These are phyloP conservation scores for Stephania cephalantha DNA, from an alignment of 164 flowering plant species.

Conservation along the genomic window DNA sequence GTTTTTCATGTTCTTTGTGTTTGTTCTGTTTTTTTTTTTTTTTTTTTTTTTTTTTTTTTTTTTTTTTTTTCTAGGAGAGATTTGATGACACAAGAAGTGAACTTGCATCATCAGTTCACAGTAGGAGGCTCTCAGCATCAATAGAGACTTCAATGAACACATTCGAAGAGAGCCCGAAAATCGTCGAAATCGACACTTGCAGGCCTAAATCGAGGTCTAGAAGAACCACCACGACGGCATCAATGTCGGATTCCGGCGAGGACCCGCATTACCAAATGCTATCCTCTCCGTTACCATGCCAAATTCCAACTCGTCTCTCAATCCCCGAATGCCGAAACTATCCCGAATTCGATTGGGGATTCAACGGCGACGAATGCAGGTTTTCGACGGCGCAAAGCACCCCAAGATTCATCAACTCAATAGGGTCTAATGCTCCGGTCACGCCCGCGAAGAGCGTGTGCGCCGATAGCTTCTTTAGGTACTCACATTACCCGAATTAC, in stretches of 20 bases:
- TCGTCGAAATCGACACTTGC: constrained; percentile 74
- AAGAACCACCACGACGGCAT: constrained; percentile 29
- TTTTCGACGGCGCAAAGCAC: constrained; percentile 79
- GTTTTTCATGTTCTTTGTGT: neutral
- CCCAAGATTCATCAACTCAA: constrained; percentile 46
- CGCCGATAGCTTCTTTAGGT: constrained; percentile 37
- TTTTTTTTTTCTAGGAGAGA: constrained; percentile 35
- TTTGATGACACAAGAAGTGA: constrained; percentile 64
- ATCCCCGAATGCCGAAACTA: constrained; percentile 34
- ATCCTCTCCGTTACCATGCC: constrained; percentile 53
- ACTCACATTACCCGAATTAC: constrained; percentile 52
- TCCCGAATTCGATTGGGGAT: constrained; percentile 59
- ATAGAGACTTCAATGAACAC: constrained; percentile 33
- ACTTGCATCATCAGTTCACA: constrained; percentile 41
- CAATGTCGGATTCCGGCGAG: constrained; percentile 44
- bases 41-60: neutral
- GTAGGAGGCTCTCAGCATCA: constrained; percentile 61
- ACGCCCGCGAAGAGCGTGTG: constrained; percentile 72
- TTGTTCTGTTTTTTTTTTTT: neutral
- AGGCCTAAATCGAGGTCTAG: constrained; percentile 56
- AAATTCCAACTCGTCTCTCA: constrained; percentile 43
- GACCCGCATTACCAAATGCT: constrained; percentile 32
- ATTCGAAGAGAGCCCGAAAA: constrained; percentile 70
- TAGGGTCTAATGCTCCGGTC: constrained; percentile 25
- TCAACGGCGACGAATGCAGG: constrained; percentile 48